Evolutionary conservation across 2,329 filamentous ascomycete species (phyloP), one percentile per base, ranked within the genome.

Genomic region (Arthrobotrys iridis): DNA sequence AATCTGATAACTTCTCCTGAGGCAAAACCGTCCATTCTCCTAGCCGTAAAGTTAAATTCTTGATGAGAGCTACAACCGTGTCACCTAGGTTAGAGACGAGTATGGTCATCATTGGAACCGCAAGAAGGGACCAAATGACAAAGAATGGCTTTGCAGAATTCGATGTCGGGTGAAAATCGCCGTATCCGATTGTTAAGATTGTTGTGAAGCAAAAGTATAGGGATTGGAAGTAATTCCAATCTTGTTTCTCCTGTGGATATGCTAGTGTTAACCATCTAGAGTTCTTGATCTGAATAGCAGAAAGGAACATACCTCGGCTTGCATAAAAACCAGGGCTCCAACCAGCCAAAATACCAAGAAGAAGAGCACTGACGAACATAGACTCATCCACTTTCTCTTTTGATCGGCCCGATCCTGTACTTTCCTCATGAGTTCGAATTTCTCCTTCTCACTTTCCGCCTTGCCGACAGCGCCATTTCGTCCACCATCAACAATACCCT

Each of bases 61-160:
- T 90, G 81, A 91, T 88, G 40, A 84, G 85, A 1, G 83, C 83
- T 10, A 97, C 89, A 18, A 97, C 87, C 0, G 93, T 97, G 79
- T 96, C 91, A 22, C 91, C 91, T 72, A 95, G 91, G 78, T 93
- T 91, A 8, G 89, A 90, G 77, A 96, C 91, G 10, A 97, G 86
- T 15, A 96, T 89, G 0, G 93, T 96, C 87, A 93, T 93, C 1
- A 91, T 93, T 0, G 93, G 93, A 2, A 97, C 85, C 0, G 93
- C 93, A 24, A 97, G 86, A 0, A 97, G 82, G 11, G 90, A 92
- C 93, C 93, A 97, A 66, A 97, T 89, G n/a, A 97, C 91, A 79
- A 96, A 97, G 81, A 97, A 96, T 0, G 91, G 88, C 64, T 91
- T 89, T 0, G 91, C 92, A 0, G 89, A 86, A 77, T 93, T 93